A percentile compares a stretch with the other conserved stretches of the same genome.
Evolutionary conservation across 2,329 filamentous ascomycete species (phyloP).

Genomic region (Ploettnerulaceae sp.): DNA sequence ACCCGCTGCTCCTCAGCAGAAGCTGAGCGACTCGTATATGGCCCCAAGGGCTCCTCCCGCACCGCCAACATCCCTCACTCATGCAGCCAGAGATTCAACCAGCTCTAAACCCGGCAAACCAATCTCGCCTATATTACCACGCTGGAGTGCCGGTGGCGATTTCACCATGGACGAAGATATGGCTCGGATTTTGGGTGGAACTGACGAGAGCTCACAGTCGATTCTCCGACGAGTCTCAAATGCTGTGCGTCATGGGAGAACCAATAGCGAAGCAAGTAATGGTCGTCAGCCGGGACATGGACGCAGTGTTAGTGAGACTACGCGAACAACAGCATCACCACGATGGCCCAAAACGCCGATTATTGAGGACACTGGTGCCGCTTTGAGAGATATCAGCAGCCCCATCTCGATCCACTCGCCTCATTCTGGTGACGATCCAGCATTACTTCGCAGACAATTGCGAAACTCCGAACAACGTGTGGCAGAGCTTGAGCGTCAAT

Average conservation of each 20-base stretch:
- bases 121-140: slow-evolving; percentile 62
- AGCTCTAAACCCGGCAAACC: slow-evolving; percentile 36
- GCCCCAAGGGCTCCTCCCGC: slow-evolving; percentile 33
- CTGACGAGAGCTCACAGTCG: slow-evolving; percentile 71
- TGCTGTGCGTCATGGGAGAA: slow-evolving; percentile 87
- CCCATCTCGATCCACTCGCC: slow-evolving; percentile 58
- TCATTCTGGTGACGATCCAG: slow-evolving; percentile 58
- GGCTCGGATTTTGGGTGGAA: slow-evolving; percentile 71
- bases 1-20: slow-evolving; percentile 40
- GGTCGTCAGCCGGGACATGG: slow-evolving; percentile 46
- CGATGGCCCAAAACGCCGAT: slow-evolving; percentile 66
- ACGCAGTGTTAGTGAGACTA: slow-evolving; percentile 62
- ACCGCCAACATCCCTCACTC: slow-evolving; percentile 19
- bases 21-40: slow-evolving; percentile 35
- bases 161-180: slow-evolving; percentile 96
- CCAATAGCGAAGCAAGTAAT: slow-evolving; percentile 63
- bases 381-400: slow-evolving; percentile 62
- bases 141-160: slow-evolving; percentile 75
- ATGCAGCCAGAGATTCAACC: slow-evolving; percentile 44
- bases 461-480: slow-evolving; percentile 79
- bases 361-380: slow-evolving; percentile 47
- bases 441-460: slow-evolving; percentile 68
- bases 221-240: slow-evolving; percentile 88
- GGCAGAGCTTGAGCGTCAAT: slow-evolving; percentile 79
- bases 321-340: slow-evolving; percentile 57